Evolutionary conservation across 2,329 filamentous ascomycete genomes (phyloP).

Genomic region (Pseudogymnoascus pannorum): DNA sequence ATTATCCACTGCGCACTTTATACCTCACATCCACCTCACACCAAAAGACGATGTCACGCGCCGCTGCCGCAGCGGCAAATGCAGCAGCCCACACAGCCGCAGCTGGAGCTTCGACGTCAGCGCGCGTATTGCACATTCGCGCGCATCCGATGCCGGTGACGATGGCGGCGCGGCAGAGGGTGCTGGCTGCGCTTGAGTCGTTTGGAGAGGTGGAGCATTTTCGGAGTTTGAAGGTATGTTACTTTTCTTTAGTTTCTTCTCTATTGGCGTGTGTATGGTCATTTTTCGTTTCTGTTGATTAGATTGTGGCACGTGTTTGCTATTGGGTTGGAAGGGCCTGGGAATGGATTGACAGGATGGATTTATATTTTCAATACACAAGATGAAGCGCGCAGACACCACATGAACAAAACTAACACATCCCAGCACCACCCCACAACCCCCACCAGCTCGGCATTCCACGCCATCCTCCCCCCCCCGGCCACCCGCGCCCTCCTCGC

Average conservation of each 20-base stretch:
- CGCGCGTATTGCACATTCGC: constrained; percentile 27
- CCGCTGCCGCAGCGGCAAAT: background rate
- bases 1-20: background rate
- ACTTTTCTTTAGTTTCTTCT: background rate
- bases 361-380: background rate
- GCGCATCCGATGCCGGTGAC: constrained; percentile 24
- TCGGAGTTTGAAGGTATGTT: constrained; percentile 25
- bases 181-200: constrained; percentile 27
- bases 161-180: constrained; percentile 28
- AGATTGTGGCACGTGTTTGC: background rate
- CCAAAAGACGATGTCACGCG: background rate
- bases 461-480: constrained; percentile 15
- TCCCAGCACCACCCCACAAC: constrained; percentile 4
- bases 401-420: background rate
- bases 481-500: constrained; percentile 20
- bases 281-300: background rate
- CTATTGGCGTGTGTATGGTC: background rate
- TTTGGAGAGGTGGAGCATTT: constrained; percentile 29
- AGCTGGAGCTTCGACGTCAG: background rate
- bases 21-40: background rate
- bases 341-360: background rate
- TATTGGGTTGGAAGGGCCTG: background rate
- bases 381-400: background rate
- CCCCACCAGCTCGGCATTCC: background rate
- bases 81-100: background rate